Conservation (phyloP, 495 filamentous ascomycete genomes). For the Pyrenula massariospora region DNA sequence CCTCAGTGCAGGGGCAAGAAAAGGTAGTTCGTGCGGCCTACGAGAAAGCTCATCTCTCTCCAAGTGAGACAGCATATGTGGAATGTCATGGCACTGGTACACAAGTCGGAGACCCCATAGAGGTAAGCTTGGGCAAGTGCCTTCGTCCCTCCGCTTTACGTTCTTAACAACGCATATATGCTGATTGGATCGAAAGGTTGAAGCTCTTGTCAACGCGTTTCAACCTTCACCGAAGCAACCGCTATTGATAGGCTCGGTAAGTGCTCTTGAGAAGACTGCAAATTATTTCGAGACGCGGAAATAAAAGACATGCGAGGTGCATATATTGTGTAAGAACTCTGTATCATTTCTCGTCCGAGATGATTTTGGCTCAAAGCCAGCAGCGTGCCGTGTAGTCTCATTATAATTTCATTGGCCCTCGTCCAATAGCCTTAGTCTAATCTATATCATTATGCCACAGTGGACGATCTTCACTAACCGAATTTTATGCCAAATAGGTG, state of each 20-base stretch:
- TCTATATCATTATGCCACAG: too few species aligned
- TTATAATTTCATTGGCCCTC: too few species aligned
- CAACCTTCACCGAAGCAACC: slow-evolving; percentile 1
- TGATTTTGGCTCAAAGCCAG: neutral
- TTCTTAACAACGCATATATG: too few species aligned
- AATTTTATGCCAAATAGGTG: neutral
- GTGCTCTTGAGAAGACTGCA: too few species aligned
- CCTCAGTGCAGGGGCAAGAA: slow-evolving; percentile 3
- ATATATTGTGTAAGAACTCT: too few species aligned
- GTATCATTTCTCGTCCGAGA: too few species aligned
- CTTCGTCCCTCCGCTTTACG: too few species aligned
- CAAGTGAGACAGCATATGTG: slow-evolving; percentile 19
- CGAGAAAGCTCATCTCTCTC: slow-evolving; percentile 6
- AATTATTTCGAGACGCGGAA: too few species aligned
- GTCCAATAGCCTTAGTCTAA: too few species aligned
- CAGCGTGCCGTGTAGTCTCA: neutral
- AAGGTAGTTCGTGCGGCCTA: slow-evolving; percentile 2
- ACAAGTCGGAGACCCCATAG: slow-evolving; percentile 18
- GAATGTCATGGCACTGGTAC: slow-evolving; percentile 30
- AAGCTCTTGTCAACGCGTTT: slow-evolving; percentile 10
- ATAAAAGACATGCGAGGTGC: too few species aligned
- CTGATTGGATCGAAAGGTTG: too few species aligned
- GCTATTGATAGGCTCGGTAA: slow-evolving; percentile 4
- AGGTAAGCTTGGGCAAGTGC: too few species aligned
- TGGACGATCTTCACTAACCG: neutral